Base-by-base conservation (phyloP, 306 rosid genomes). In the Vigna mungo region DNA sequence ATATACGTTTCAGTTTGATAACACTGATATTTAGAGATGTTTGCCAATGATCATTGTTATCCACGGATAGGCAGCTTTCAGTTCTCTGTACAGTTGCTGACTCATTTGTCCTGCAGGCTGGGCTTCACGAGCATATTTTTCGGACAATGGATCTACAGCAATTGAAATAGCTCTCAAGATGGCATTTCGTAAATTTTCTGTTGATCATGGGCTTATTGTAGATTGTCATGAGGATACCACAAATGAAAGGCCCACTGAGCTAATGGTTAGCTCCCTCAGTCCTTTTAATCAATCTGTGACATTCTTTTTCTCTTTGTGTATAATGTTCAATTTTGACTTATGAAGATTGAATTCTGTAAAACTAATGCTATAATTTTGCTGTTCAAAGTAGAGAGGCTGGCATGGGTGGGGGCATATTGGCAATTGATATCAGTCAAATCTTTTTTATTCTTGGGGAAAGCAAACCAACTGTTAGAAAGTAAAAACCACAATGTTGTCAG, bases 91-190 rank as follows among this genome's bases (percentile, higher is more conserved):
- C 68, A 23, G 74, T 48, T 64, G 52, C 51, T 73, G 36, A 25
- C 23, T 30, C 13, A 6, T 51, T 15, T 52, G 9, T 55, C 74
- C 23, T 81, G 78, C 85, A 92, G 99, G 90, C 76, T 95, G 96
- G 99, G 99, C 97, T 85, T 90, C 97, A 80, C 87, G 97, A 70
- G 71, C 79, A 15, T 95, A 82, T 84, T 95, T 92, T 84, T 95
- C 98, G 3, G 98, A 95, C 85, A 90, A 92, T 78, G 97, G 97
- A 87, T 95, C 97, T 63, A 94, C 98, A 15, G 96, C 98, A 69
- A 90, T 95, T 82, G 97, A 95, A 87, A 92, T 95, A 84, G 98
- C 98, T 68, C 86, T 95, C 48, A 95, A 92, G 88, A 95, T 95
- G 97, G 98, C 98, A 18, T 92, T 95, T 89, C 97, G 96, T 79